Evolutionary conservation across 2,329 filamentous ascomycete genomes (phyloP).

Genomic region (Pseudogymnoascus sp.): DNA sequence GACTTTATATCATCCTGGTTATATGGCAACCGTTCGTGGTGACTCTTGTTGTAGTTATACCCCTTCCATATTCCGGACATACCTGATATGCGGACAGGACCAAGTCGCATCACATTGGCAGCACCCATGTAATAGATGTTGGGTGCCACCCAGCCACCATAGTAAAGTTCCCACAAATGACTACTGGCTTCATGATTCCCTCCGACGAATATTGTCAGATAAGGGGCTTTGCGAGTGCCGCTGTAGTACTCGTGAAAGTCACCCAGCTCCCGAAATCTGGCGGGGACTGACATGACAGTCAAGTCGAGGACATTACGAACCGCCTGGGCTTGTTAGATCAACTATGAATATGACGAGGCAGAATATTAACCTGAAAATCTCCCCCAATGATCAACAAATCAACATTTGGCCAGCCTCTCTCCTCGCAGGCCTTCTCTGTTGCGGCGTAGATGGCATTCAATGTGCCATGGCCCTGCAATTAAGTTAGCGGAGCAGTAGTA

Average conservation of each 20-base stretch:
- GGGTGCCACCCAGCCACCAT: constrained; percentile 92
- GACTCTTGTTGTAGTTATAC: constrained; percentile 74
- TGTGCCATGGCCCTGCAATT: constrained; percentile 71
- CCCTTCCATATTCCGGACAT: constrained; percentile 94
- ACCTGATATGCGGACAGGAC: constrained; percentile 78
- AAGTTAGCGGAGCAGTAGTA: constrained; percentile 22
- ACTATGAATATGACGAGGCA: background rate
- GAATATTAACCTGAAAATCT: constrained; percentile 68
- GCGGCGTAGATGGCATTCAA: constrained; percentile 86
- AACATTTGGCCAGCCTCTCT: constrained; percentile 69
- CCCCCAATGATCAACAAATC: constrained; percentile 92
- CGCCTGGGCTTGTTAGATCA: constrained; percentile 42
- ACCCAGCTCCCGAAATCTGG: constrained; percentile 78
- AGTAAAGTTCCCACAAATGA: constrained; percentile 85
- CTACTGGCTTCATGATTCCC: constrained; percentile 94
- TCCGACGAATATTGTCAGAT: constrained; percentile 83
- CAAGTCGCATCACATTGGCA: constrained; percentile 77
- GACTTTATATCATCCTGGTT: constrained; percentile 64
- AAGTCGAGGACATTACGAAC: constrained; percentile 83
- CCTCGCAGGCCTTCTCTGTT: constrained; percentile 57
- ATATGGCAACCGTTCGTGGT: constrained; percentile 82
- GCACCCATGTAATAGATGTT: constrained; percentile 97
- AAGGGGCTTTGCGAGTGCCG: constrained; percentile 67
- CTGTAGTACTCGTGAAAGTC: constrained; percentile 95
- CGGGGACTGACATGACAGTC: constrained; percentile 78